phyloP scores from a whole-genome alignment of 2,329 filamentous ascomycete genomes.

The Amphichorda felina region DNA sequence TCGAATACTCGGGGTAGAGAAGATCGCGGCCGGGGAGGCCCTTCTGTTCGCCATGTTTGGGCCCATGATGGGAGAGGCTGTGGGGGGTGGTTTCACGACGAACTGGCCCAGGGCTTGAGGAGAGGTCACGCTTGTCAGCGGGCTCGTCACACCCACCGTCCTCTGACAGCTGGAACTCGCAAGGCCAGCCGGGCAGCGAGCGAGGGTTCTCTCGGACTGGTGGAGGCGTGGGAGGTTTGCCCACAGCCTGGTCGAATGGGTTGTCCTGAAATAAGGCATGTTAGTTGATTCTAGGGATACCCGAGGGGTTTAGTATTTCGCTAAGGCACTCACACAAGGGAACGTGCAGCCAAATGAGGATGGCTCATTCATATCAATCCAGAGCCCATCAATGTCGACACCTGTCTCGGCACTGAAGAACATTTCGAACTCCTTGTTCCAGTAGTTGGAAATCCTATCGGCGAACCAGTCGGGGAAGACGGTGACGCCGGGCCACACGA shows the following conservation, averaged over 20 bases:
- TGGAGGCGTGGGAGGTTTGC: constrained; percentile 49
- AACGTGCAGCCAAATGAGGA: constrained; percentile 27
- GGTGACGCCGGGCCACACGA: constrained; percentile 67
- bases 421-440: constrained; percentile 52
- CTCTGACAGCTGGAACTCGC: constrained; percentile 13
- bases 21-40: constrained; percentile 42
- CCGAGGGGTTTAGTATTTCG: background rate
- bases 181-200: constrained; percentile 56
- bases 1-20: constrained; percentile 63
- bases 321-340: constrained; percentile 3
- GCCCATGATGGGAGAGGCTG: constrained; percentile 25
- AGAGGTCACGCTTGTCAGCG: background rate
- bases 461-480: constrained; percentile 72
- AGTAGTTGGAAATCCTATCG: constrained; percentile 50
- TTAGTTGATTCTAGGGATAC: background rate
- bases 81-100: constrained; percentile 1
- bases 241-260: constrained; percentile 13
- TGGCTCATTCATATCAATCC: constrained; percentile 57
- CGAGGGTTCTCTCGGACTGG: constrained; percentile 51
- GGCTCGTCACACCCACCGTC: constrained; percentile 4
- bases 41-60: constrained; percentile 21
- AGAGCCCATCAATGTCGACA: constrained; percentile 66
- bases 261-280: constrained; percentile 9
- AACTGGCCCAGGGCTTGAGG: background rate
- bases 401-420: constrained; percentile 56